A percentile compares a stretch with the other conserved stretches of the same genome.
Evolutionary conservation across 768 basidiomycete genomes (phyloP).

Genomic region (Trametes cingulata): DNA sequence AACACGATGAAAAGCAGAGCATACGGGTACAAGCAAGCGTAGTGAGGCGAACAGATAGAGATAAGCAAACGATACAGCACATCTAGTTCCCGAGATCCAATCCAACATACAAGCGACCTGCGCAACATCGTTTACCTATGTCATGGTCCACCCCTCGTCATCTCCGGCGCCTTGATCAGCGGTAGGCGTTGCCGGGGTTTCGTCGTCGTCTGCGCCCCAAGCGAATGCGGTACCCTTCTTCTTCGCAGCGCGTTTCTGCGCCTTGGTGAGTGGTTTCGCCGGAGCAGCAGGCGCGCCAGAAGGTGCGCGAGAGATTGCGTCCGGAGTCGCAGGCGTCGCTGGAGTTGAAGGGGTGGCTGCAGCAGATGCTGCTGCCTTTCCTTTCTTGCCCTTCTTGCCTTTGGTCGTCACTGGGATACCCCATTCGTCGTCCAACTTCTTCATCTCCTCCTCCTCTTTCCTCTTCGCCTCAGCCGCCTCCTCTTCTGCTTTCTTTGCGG

Average conservation of each 20-base stretch:
- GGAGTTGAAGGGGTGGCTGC: constrained; percentile 9
- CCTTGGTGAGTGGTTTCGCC: constrained; percentile 8
- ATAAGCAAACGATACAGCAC: constrained; percentile 11
- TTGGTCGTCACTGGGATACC: constrained; percentile 4
- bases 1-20: not conserved
- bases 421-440: constrained; percentile 19
- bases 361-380: constrained; percentile 5
- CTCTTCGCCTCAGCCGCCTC: constrained; percentile 8
- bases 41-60: not conserved
- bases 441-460: constrained; percentile 7
- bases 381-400: constrained; percentile 28
- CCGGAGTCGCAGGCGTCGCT: constrained; percentile 1
- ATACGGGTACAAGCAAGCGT: not conserved
- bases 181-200: constrained; percentile 1
- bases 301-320: constrained; percentile 21
- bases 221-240: constrained; percentile 18
- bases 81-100: not conserved
- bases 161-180: not conserved
- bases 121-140: not conserved
- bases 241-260: constrained; percentile 16
- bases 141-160: constrained; percentile 1
- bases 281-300: constrained; percentile 10
- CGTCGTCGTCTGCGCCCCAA: constrained; percentile 1
- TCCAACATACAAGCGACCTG: constrained; percentile 7
- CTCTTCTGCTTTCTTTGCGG: constrained; percentile 11